These are phyloP conservation scores for Cyclotella baltica DNA, from an alignment of 108 stramenopile species.

Conservation along the genomic window DNA sequence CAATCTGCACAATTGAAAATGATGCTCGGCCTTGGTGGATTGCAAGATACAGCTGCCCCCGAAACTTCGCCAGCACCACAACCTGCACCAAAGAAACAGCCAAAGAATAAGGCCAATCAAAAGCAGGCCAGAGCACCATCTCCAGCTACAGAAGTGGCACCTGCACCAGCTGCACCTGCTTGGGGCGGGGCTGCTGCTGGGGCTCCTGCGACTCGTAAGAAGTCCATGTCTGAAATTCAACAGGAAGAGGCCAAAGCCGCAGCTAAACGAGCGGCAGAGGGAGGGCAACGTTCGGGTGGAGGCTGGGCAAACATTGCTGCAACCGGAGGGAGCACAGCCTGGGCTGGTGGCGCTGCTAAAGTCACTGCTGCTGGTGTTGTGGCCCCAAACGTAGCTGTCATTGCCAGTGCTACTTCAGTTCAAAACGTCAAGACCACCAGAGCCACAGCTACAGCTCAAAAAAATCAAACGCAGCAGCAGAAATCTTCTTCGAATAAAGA, in stretches of 20 bases:
- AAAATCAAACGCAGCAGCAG: conserved; percentile 23
- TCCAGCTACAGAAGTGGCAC: conserved; percentile 17
- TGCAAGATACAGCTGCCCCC: conserved; percentile 23
- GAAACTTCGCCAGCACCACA: conserved; percentile 32
- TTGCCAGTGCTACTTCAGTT: conserved; percentile 36
- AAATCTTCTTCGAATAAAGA: conserved; percentile 23
- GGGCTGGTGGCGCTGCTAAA: conserved; percentile 57
- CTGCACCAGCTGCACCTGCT: conserved; percentile 65
- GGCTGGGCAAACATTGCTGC: conserved; percentile 92
- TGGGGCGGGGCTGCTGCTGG: conserved; percentile 69
- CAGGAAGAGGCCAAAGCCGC: conserved; percentile 84
- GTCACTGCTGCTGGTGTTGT: conserved; percentile 39
- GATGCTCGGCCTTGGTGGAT: conserved; percentile 81
- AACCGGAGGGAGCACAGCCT: conserved; percentile 65
- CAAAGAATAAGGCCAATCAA: conserved; percentile 35
- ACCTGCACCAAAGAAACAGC: conserved; percentile 45
- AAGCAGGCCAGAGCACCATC: conserved; percentile 47
- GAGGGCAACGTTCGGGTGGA: conserved; percentile 50
- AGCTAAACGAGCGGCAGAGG: conserved; percentile 70
- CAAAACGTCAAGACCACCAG: conserved; percentile 32
- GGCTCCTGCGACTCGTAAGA: conserved; percentile 38
- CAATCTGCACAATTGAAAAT: conserved; percentile 84
- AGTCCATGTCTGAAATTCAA: conserved; percentile 91
- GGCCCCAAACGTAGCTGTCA: conserved; percentile 49
- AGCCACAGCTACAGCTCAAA: conserved; percentile 39